Evolutionary conservation across 1,139 yeast species (phyloP), one percentile per base, ranked within the genome.

Genomic region (Trichomonascaceae sp.): DNA sequence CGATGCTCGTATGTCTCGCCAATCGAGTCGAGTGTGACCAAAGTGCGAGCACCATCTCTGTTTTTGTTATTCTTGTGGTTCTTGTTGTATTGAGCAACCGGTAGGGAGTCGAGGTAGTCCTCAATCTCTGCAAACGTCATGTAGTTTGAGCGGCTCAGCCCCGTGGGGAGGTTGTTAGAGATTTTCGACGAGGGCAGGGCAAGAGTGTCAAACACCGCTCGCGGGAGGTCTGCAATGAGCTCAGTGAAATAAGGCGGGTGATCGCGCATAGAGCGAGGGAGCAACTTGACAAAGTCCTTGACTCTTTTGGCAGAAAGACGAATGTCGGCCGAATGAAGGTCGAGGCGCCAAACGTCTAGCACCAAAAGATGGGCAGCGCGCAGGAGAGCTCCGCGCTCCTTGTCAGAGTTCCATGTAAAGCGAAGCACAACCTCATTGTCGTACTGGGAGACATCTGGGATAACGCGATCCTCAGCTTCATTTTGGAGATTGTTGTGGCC

Each of bases 1-100:
- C 89, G 65, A 13, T 81, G 80, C 55, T 84, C 93, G 48, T 56
- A 71, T 0, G 93, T 78, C 40, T 67, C 65, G 2, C 95, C 96
- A 20, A 84, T 69, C 43, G 67, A 64, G 50, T 78, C 85, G 17
- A 79, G 52, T 3, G 55, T 54, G 11, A 80, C 65, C 62, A 46
- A 79, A 65, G 23, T 85, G 76, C 4, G 84, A 68, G 25, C 70
- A n/a, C n/a, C n/a, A n/a, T n/a, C n/a, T n/a, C n/a, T n/a, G n/a
- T n/a, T n/a, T n/a, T n/a, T n/a, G n/a, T n/a, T n/a, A n/a, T n/a
- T n/a, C n/a, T n/a, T n/a, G n/a, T n/a, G n/a, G n/a, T n/a, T n/a
- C n/a, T n/a, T n/a, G n/a, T n/a, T n/a, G 11, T 20, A 20, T 8
- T 6, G 23, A 20, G 23, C 6, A 8, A 20, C 11, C 6, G 23